Conservation (phyloP, 2,329 filamentous ascomycete species). For the Neoarthrinium moseri region DNA sequence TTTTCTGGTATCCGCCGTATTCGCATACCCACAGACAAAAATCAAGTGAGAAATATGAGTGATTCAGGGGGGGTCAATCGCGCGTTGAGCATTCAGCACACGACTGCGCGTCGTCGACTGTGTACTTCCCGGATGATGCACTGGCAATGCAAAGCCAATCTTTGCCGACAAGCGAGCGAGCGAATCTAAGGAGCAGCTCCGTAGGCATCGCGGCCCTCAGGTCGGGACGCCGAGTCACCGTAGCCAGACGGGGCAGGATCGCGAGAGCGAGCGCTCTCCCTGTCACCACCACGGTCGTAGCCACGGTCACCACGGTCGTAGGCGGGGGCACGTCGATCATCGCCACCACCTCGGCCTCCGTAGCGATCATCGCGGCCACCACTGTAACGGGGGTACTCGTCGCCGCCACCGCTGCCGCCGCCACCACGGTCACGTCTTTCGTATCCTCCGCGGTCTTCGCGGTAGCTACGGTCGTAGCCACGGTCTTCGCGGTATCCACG, state of each 20-base stretch:
- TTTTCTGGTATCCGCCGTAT: constrained; percentile 28
- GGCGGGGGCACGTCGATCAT: constrained; percentile 29
- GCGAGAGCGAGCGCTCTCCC: constrained; percentile 33
- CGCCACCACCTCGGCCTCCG: constrained; percentile 17
- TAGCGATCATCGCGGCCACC: constrained; percentile 9
- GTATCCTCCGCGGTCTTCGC: constrained; percentile 43
- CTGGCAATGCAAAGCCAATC: too few relatives aligned
- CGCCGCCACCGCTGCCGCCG: constrained; percentile 24
- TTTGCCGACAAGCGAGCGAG: too few relatives aligned
- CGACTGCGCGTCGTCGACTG: too few relatives aligned
- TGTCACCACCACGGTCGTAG: constrained; percentile 51
- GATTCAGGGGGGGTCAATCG: too few relatives aligned
- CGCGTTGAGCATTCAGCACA: too few relatives aligned
- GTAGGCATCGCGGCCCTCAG: constrained; percentile 41
- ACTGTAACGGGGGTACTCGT: too few relatives aligned
- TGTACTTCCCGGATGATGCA: too few relatives aligned
- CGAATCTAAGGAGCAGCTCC: constrained; percentile 34
- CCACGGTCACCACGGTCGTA: constrained; percentile 46
- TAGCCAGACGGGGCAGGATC: constrained; percentile 39
- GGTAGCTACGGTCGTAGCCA: constrained; percentile 36
- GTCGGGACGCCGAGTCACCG: constrained; percentile 39
- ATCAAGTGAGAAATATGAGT: too few relatives aligned
- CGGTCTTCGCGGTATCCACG: constrained; percentile 29
- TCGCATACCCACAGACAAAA: constrained; percentile 26
- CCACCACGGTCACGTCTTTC: constrained; percentile 29